These are phyloP conservation scores for Mycena crocata DNA, from an alignment of 768 basidiomycete genomes.

Conservation along the genomic window DNA sequence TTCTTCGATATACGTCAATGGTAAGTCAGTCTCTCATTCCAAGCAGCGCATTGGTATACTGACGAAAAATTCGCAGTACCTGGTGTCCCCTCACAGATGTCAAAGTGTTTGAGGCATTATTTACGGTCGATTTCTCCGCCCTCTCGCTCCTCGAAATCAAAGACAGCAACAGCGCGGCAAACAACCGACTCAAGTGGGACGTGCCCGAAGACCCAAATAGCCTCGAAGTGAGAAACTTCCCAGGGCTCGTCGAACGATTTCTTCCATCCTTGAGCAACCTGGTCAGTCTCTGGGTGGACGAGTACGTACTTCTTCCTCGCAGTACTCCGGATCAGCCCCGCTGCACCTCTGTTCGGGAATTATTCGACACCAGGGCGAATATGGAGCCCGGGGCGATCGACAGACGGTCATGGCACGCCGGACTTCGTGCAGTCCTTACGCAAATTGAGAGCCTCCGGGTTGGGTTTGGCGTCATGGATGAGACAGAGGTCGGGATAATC, in stretches of 20 bases:
- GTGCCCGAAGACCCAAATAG: slow-evolving; percentile 20
- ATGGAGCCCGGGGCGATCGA: slow-evolving; percentile 1
- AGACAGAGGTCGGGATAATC: neutral
- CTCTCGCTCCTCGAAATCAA: slow-evolving; percentile 33
- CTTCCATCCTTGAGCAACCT: slow-evolving; percentile 30
- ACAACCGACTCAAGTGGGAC: slow-evolving; percentile 19
- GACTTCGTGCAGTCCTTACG: slow-evolving; percentile 14
- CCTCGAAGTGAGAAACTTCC: slow-evolving; percentile 16
- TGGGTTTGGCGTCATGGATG: slow-evolving; percentile 14
- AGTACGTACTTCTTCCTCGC: slow-evolving; percentile 20
- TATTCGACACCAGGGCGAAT: slow-evolving; percentile 6
- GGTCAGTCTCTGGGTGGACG: slow-evolving; percentile 36
- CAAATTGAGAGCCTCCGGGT: slow-evolving; percentile 30
- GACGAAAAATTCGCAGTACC: neutral
- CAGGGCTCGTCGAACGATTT: slow-evolving; percentile 32
- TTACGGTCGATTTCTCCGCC: slow-evolving; percentile 16
- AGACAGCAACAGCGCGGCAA: slow-evolving; percentile 10
- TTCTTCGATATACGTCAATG: slow-evolving; percentile 29
- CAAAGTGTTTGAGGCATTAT: slow-evolving; percentile 21
- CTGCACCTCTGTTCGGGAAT: slow-evolving; percentile 2
- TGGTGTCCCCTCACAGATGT: slow-evolving; percentile 8
- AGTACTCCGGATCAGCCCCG: neutral
- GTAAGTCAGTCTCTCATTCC: slow-evolving; percentile 18
- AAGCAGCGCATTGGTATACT: neutral
- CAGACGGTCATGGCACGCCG: slow-evolving; percentile 25